Base-by-base conservation (phyloP, 805 yeast genomes). In the Huiozyma naganishii region DNA sequence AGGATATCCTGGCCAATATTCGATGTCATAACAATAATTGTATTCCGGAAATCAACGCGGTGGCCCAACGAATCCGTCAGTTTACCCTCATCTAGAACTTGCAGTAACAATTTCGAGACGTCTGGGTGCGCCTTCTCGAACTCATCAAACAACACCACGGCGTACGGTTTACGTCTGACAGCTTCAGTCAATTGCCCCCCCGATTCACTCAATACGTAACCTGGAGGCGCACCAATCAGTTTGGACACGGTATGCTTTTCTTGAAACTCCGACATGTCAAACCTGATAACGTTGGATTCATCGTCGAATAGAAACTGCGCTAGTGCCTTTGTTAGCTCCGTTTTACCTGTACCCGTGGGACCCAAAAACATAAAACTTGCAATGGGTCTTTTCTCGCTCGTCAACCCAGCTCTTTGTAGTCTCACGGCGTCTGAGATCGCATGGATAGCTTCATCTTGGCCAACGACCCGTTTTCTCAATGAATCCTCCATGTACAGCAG, bases 261-360 rank as follows among this genome's bases (percentile, higher is more conserved):
- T 66, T 90, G 97, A 64, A 92, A 90, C 62, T 90, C 98, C 17
- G 95, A 85, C 98, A 92, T 92, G 64, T 90, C 98, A 61, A 90
- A 90, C 53, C 98, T 72, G 27, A 89, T 78, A 32, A 90, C 88
- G 7, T 95, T 77, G 37, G 78, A 72, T 56, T 85, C 87, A 61
- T 90, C 90, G 57, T 88, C 92, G 65, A 92, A 92, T 54, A 90
- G 65, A 55, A 92, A 92, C 54, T 87, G 88, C 2, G 97, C 95
- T 45, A 90, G 72, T 0, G 94, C 80, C 62, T 92, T 90, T 6
- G 97, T 89, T 42, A 92, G 72, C 63, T 92, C 97, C 0, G 98
- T 92, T 65, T 90, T 90, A 67, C 98, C 98, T 0, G 97, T 90
- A 67, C 98, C 98, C 0, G 98, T 92, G 43, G 98, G 97, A 23